phyloP scores from a whole-genome alignment of 257 asterid species.

The Salvia hispanica region DNA sequence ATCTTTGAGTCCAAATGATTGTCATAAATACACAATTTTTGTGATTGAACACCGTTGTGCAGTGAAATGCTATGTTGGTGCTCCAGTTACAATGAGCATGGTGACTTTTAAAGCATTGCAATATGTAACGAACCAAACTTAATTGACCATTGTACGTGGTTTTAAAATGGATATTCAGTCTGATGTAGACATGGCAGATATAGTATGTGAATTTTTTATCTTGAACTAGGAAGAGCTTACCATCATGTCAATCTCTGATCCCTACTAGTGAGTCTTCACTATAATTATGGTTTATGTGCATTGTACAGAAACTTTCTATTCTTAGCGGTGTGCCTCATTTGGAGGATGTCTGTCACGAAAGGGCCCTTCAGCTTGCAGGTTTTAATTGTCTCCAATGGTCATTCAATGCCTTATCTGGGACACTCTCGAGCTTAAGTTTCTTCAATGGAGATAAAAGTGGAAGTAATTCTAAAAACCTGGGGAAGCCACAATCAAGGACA shows the following conservation, averaged over 20 bases:
- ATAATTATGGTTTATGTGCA: constrained; percentile 25
- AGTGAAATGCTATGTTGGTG: neutral
- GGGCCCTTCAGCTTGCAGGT: constrained; percentile 50
- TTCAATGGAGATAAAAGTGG: constrained; percentile 53
- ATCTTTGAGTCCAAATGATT: constrained; percentile 5
- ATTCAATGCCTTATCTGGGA: constrained; percentile 42
- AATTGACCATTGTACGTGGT: neutral
- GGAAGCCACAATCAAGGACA: constrained; percentile 46
- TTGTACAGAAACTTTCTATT: constrained; percentile 48
- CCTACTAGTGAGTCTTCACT: constrained; percentile 22
- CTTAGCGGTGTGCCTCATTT: constrained; percentile 50
- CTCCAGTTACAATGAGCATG: neutral
- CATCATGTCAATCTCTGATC: constrained; percentile 17
- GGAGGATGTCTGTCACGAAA: constrained; percentile 53
- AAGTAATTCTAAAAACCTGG: constrained; percentile 37
- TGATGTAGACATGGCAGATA: constrained; percentile 6
- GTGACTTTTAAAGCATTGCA: constrained; percentile 14
- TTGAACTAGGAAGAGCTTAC: neutral
- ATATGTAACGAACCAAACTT: constrained; percentile 9
- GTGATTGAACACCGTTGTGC: neutral
- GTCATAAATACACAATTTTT: neutral
- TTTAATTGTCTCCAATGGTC: constrained; percentile 52
- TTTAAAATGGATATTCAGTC: neutral
- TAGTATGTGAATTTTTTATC: neutral
- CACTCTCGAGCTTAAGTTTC: constrained; percentile 56